A percentile compares a stretch with the other conserved stretches of the same genome.
Conservation (phyloP, 1,284 basidiomycete species). For the Phellopilus nigrolimitatus region DNA sequence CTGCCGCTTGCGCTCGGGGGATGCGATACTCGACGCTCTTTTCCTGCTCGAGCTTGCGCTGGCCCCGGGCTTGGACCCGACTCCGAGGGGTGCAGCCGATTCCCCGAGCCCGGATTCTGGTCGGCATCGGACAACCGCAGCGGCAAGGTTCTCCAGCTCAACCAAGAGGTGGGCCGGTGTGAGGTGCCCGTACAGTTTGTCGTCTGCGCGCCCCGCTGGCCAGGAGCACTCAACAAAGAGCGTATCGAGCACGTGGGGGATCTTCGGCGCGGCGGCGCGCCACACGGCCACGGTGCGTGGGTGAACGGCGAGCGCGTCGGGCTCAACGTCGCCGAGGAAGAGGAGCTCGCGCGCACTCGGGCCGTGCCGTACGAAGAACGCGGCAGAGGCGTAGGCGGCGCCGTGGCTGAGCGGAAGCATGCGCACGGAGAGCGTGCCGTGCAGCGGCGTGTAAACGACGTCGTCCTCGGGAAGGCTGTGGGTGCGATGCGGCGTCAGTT, state of each 20-base stretch:
- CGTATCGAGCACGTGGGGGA: slow-evolving; percentile 54
- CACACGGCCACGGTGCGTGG: slow-evolving; percentile 63
- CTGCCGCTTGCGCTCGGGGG: slow-evolving; percentile 38
- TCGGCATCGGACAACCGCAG: slow-evolving; percentile 43
- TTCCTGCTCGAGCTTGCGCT: slow-evolving; percentile 1
- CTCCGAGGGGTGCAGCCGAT: too few relatives aligned
- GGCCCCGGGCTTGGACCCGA: neutral
- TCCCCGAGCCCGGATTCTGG: neutral
- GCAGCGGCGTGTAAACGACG: slow-evolving; percentile 46
- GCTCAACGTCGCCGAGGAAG: slow-evolving; percentile 83
- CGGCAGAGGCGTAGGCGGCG: slow-evolving; percentile 60
- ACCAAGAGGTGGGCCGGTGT: slow-evolving; percentile 65
- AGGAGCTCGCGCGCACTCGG: slow-evolving; percentile 57
- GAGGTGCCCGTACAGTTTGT: slow-evolving; percentile 70
- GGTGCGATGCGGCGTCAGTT: neutral
- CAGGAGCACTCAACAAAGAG: slow-evolving; percentile 87
- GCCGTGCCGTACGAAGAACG: slow-evolving; percentile 71
- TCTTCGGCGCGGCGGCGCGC: slow-evolving; percentile 64
- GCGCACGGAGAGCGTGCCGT: slow-evolving; percentile 55
- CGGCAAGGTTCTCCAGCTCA: slow-evolving; percentile 62
- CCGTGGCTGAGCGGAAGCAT: slow-evolving; percentile 72
- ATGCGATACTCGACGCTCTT: slow-evolving; percentile 6
- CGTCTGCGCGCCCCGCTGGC: slow-evolving; percentile 55
- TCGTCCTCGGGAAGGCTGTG: slow-evolving; percentile 7
- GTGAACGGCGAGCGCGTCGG: slow-evolving; percentile 57